Evolutionary conservation across 192 early-diverging fungal species (phyloP).

Genomic region (Gryganskiella cystojenkinii): DNA sequence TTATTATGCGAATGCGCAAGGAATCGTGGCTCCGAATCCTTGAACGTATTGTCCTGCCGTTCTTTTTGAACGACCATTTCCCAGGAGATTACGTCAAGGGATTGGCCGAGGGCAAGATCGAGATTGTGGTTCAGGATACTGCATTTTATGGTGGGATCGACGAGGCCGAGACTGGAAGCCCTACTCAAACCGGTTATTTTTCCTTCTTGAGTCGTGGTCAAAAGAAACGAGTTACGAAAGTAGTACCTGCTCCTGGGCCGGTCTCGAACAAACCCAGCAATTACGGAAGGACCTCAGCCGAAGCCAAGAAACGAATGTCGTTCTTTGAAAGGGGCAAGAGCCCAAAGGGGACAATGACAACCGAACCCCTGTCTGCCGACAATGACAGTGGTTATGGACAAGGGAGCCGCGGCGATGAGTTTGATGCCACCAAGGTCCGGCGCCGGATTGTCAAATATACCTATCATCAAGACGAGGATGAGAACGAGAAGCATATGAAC

Average conservation of each 20-base stretch:
- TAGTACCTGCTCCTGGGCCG: neutral
- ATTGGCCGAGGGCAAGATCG: constrained; percentile 57
- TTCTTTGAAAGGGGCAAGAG: neutral
- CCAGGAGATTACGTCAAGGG: constrained; percentile 60
- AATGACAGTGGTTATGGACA: constrained; percentile 47
- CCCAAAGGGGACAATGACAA: neutral
- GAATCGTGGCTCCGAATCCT: constrained; percentile 59
- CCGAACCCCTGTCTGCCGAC: constrained; percentile 11
- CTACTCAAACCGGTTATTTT: constrained; percentile 24
- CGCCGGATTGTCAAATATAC: constrained; percentile 47
- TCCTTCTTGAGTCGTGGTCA: constrained; percentile 9
- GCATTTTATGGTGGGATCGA: constrained; percentile 31
- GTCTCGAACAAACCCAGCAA: neutral
- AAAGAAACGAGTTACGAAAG: neutral
- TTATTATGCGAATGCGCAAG: constrained; percentile 54
- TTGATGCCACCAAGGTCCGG: constrained; percentile 1
- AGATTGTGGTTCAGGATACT: constrained; percentile 54
- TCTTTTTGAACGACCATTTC: constrained; percentile 68
- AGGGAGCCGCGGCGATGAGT: constrained; percentile 2
- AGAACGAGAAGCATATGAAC: constrained; percentile 3
- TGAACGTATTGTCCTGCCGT: constrained; percentile 58
- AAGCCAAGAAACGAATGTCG: neutral
- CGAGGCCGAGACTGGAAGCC: constrained; percentile 28
- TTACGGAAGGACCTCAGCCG: neutral
- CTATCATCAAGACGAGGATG: constrained; percentile 27